phyloP scores from a whole-genome alignment of 805 yeast genomes.

The Wickerhamomyces silvicola region DNA sequence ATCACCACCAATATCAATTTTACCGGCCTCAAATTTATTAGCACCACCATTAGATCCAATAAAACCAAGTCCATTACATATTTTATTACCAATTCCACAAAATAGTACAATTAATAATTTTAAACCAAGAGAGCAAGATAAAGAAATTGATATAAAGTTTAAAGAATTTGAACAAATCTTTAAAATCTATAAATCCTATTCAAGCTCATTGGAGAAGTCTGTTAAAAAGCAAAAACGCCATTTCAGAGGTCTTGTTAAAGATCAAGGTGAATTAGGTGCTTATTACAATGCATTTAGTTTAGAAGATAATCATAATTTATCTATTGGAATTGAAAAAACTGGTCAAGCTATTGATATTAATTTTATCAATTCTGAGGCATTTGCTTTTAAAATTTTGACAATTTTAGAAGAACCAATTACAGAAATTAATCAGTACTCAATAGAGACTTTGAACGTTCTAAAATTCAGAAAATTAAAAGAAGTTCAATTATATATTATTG shows the following conservation, averaged over 20 bases:
- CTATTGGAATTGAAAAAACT: conserved; percentile 66
- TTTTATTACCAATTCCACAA: conserved; percentile 57
- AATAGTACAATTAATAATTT: conserved; percentile 26
- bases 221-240: conserved; percentile 25
- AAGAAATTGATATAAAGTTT: conserved; percentile 11
- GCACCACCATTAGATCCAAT: conserved; percentile 60
- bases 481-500: conserved; percentile 39
- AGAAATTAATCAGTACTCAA: conserved; percentile 28
- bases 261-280: conserved; percentile 74
- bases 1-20: conserved; percentile 45
- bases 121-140: conserved; percentile 15
- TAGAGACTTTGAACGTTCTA: conserved; percentile 36
- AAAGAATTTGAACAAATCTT: conserved; percentile 23
- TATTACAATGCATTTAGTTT: conserved; percentile 54
- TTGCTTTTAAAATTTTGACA: conserved; percentile 29
- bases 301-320: conserved; percentile 35
- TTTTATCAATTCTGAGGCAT: conserved; percentile 43
- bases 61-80: conserved; percentile 50
- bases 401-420: conserved; percentile 32
- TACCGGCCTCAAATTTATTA: conserved; percentile 47
- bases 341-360: conserved; percentile 83
- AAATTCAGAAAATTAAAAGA: conserved; percentile 56
- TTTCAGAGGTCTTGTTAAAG: conserved; percentile 51
- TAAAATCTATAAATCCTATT: conserved; percentile 16
- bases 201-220: conserved; percentile 16